Conservation (phyloP, 2,329 filamentous ascomycete genomes). For the Apiospora hydei region DNA sequence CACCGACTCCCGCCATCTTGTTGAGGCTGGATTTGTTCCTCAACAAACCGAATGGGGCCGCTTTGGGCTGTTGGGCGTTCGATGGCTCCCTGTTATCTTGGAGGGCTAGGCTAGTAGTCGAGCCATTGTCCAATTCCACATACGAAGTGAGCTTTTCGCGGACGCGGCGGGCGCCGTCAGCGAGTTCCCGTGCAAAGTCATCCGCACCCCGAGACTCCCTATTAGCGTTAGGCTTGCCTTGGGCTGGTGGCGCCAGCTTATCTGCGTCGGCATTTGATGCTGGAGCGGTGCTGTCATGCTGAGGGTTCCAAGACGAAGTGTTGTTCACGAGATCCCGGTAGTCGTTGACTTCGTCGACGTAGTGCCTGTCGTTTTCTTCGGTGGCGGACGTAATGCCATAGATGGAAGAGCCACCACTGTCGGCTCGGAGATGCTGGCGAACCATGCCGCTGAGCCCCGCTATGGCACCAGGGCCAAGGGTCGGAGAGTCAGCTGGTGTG, state of each 20-base stretch:
- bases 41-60: constrained; percentile 69
- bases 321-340: constrained; percentile 26
- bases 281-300: constrained; percentile 38
- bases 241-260: not conserved
- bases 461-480: constrained; percentile 66
- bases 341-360: constrained; percentile 43
- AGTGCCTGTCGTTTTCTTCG: constrained; percentile 47
- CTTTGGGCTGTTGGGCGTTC: constrained; percentile 39
- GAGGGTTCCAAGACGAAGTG: not conserved
- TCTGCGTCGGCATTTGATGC: constrained; percentile 28
- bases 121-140: constrained; percentile 65
- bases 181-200: constrained; percentile 77
- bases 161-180: constrained; percentile 72
- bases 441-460: constrained; percentile 81
- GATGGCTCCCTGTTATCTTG: not conserved
- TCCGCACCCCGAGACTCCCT: constrained; percentile 51
- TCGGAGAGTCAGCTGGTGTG: constrained; percentile 72
- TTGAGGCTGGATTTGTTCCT: constrained; percentile 72
- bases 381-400: constrained; percentile 61
- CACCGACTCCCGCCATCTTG: constrained; percentile 67
- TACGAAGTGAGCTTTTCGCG: constrained; percentile 77
- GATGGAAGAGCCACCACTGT: constrained; percentile 83
- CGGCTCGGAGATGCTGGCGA: constrained; percentile 80
- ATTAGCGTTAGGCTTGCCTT: not conserved
- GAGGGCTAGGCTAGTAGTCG: not conserved